These are phyloP conservation scores for Pythium periplocum DNA, from an alignment of 352 stramenopile genomes.

Conservation along the genomic window DNA sequence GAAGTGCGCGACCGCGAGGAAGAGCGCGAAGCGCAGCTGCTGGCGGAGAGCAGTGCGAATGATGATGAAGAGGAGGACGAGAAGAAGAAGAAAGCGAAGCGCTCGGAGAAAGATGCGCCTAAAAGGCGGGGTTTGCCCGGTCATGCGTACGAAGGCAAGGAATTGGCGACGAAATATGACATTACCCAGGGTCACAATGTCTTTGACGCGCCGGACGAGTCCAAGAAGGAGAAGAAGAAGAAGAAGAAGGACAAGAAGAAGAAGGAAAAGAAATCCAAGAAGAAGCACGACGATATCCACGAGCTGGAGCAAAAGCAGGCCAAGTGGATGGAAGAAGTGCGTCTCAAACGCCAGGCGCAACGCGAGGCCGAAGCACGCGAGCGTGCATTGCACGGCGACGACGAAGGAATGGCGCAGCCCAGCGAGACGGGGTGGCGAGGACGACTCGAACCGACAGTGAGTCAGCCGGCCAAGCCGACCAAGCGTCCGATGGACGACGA, in stretches of 20 bases:
- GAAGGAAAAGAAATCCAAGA: constrained; percentile 40
- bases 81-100: constrained; percentile 1
- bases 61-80: constrained; percentile 16
- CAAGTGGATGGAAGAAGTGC: constrained; percentile 21
- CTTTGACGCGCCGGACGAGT: constrained; percentile 61
- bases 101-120: constrained; percentile 11
- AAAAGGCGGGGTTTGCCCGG: constrained; percentile 53
- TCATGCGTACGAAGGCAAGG: constrained; percentile 86
- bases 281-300: constrained; percentile 40
- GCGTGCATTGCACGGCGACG: constrained; percentile 5
- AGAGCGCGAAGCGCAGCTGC: constrained; percentile 28
- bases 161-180: constrained; percentile 64
- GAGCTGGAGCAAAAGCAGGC: constrained; percentile 38
- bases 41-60: constrained; percentile 9
- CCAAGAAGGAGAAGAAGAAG: constrained; percentile 53
- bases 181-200: constrained; percentile 79
- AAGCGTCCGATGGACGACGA: constrained; percentile 14
- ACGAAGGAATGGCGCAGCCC: constrained; percentile 11
- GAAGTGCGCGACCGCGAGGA: constrained; percentile 83
- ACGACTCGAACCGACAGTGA: constrained; percentile 38
- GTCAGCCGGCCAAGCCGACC: neutral
- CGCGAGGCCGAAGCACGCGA: constrained; percentile 24
- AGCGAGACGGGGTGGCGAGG: constrained; percentile 68
- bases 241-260: constrained; percentile 54
- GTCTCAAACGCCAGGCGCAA: constrained; percentile 19